phyloP scores from a whole-genome alignment of 2,329 filamentous ascomycete genomes.

The Paraconiothyrium brasiliense region DNA sequence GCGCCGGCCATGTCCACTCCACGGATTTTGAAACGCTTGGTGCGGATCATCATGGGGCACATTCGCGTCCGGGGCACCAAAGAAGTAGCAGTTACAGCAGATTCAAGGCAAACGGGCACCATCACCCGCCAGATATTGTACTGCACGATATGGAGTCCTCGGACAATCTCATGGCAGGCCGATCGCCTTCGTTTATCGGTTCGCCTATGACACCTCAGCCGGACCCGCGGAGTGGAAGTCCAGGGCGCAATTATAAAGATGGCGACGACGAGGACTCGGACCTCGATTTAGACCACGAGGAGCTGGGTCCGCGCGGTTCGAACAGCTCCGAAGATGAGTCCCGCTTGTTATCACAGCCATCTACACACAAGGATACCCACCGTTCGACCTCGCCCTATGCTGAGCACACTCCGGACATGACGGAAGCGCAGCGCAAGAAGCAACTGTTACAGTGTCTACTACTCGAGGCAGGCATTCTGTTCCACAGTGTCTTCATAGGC shows the following conservation, averaged over 20 bases:
- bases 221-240: constrained; percentile 17
- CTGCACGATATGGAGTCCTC: constrained; percentile 43
- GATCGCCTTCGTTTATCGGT: constrained; percentile 41
- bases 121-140: constrained; percentile 40
- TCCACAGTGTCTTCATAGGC: constrained; percentile 80
- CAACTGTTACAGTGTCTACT: constrained; percentile 77
- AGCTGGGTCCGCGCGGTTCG: constrained; percentile 41
- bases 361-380: constrained; percentile 29
- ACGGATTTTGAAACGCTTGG: constrained; percentile 60
- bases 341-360: constrained; percentile 38
- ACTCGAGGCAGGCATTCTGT: constrained; percentile 79
- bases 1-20: constrained; percentile 67
- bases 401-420: constrained; percentile 36
- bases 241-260: constrained; percentile 18
- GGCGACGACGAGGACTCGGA: constrained; percentile 45
- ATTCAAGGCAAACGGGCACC: constrained; percentile 36
- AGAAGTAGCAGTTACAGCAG: constrained; percentile 45
- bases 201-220: constrained; percentile 33
- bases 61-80: constrained; percentile 35
- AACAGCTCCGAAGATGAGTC: constrained; percentile 43
- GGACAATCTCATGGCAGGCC: constrained; percentile 44
- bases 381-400: constrained; percentile 21
- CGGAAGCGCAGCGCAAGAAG: constrained; percentile 63
- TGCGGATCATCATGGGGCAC: constrained; percentile 29
- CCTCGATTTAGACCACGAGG: constrained; percentile 46